Evolutionary conservation across 108 stramenopile species (phyloP), one percentile per base, ranked within the genome.

Genomic region (Bacterosira constricta): DNA sequence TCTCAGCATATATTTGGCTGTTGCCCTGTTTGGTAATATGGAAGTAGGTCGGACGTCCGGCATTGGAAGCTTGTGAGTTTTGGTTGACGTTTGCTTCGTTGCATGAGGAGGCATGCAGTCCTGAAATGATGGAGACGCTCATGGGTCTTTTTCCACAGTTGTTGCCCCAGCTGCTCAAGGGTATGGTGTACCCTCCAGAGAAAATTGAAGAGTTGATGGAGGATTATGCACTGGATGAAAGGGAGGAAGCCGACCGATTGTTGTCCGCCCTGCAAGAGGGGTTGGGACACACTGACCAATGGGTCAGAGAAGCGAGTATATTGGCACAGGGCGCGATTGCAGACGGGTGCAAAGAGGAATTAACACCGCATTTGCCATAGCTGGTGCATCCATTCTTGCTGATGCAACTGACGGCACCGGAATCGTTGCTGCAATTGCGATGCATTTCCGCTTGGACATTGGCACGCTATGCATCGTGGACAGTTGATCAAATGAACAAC

Each of bases 221-320:
- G 25, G 75, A 62, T 39, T 92, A 94, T 65, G 90, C 87, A 58
- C 62, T 89, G 62, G 92, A 93, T 52, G 53, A 79, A 52, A 39
- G 68, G 38, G 66, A 72, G 4, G 73, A 55, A 23, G 41, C 71
- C n/a, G n/a, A n/a, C 13, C 56, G 82, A 8, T 71, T 96, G 5
- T 62, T 94, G 29, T 93, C 96, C 7, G 84, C 82, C 0, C 47
- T 96, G 25, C 79, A 96, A 72, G 85, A 79, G 36, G 84, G 90
- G 9, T 47, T 96, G 10, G 59, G 79, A 27, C 79, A 75, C 54
- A 58, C 66, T 3, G 88, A 89, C 60, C 87, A 89, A 45, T 94
- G 96, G 95, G 80, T 91, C 25, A 90, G 92, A 55, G 96, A 96
- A 69, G 93, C 93, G n/a, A 85, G 88, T 31, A 91, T 96, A 36